phyloP scores from a whole-genome alignment of 495 filamentous ascomycete genomes.

The Penicillium cinerascens region DNA sequence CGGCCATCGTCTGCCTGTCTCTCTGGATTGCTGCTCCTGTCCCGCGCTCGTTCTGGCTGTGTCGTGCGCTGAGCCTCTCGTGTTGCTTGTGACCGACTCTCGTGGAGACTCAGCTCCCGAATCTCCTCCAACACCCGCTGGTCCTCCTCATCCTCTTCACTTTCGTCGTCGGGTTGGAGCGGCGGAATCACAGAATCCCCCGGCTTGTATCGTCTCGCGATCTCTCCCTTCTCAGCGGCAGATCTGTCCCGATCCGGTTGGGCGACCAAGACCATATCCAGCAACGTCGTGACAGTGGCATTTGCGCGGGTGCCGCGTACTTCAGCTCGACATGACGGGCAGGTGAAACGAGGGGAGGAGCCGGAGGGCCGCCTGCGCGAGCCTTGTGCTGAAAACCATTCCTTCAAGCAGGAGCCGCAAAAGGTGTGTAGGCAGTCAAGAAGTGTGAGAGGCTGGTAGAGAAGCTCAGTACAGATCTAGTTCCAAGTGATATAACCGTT shows the following conservation, averaged over 20 bases:
- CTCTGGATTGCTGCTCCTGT: conserved; percentile 25
- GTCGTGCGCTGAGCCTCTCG: conserved; percentile 30
- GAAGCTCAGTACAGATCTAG: conserved; percentile 93
- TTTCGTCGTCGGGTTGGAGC: conserved; percentile 11
- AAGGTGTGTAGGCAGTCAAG: conserved; percentile 98
- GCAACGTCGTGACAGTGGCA: conserved; percentile 74
- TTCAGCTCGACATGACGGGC: conserved; percentile 83
- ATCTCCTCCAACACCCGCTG: conserved; percentile 66
- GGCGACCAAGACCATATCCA: conserved; percentile 70
- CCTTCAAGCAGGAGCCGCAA: conserved; percentile 89
- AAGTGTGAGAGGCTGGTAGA: conserved; percentile 92
- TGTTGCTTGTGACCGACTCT: conserved; percentile 42
- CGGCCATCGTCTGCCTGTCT: conserved; percentile 35
- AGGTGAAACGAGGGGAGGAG: conserved; percentile 64
- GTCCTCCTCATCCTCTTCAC: conserved; percentile 54
- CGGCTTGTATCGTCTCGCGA: conserved; percentile 64
- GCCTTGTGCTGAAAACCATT: conserved; percentile 76
- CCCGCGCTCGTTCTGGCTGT: conserved; percentile 16
- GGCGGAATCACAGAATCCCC: conserved; percentile 65
- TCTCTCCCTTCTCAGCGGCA: conserved; percentile 65
- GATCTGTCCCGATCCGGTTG: conserved; percentile 69
- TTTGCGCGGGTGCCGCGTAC: conserved; percentile 82
- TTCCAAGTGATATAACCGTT: background rate
- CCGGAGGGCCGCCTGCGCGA: conserved; percentile 44
- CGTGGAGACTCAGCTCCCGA: conserved; percentile 65